Conservation (phyloP, 345 rosid genomes). For the Zanthoxylum bungeanum region DNA sequence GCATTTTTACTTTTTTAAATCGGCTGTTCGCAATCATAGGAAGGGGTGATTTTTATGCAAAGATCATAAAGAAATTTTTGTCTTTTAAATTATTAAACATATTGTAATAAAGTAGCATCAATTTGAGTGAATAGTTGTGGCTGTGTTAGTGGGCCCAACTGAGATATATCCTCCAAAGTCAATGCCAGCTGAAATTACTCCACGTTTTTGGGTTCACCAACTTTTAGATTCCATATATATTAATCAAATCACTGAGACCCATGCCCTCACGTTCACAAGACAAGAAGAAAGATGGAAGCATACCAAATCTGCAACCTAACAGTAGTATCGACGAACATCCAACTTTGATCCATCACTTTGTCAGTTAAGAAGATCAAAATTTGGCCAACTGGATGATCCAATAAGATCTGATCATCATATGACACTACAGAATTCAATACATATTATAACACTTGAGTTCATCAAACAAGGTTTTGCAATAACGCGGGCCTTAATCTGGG, state of each 20-base stretch:
- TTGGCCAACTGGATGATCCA: constrained; percentile 12
- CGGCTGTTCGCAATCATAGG: background rate
- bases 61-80: background rate
- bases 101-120: background rate
- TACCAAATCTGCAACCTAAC: background rate
- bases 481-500: too few species aligned
- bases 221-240: background rate
- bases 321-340: background rate
- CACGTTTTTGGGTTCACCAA: background rate
- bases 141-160: background rate
- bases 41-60: too few species aligned
- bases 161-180: background rate
- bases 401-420: background rate
- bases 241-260: constrained; percentile 1
- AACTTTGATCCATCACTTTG: constrained; percentile 1
- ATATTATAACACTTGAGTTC: too few species aligned
- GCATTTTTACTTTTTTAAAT: too few species aligned
- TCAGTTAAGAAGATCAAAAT: background rate
- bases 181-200: background rate
- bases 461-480: too few species aligned
- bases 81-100: background rate
- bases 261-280: background rate
- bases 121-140: background rate
- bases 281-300: background rate
- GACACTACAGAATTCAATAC: too few species aligned